Evolutionary conservation across 139 green algal genomes (phyloP).

Genomic region (Tetradesmus lagerheimii): DNA sequence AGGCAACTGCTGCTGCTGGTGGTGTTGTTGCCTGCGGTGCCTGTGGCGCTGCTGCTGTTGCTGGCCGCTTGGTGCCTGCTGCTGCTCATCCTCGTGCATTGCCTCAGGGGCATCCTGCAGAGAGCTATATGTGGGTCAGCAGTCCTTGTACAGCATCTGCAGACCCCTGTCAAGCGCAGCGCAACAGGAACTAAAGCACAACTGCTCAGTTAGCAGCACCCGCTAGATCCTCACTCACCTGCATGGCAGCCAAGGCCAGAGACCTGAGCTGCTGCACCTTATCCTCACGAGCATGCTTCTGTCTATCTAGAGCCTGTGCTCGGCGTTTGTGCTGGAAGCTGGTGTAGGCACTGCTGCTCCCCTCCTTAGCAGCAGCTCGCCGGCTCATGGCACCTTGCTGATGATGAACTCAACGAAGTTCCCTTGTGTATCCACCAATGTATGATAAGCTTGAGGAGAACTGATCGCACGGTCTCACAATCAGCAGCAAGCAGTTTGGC

Average conservation of each 20-base stretch:
- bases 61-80: neutral
- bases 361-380: conserved; percentile 13
- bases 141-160: neutral
- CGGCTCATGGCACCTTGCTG: conserved; percentile 14
- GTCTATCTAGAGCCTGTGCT: conserved; percentile 54
- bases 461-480: neutral
- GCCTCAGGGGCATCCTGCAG: neutral
- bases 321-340: conserved; percentile 61
- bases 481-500: neutral
- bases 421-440: no score
- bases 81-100: conserved; percentile 7
- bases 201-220: neutral
- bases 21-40: neutral
- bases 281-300: conserved; percentile 50
- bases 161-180: neutral
- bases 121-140: neutral
- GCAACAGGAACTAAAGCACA: neutral
- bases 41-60: conserved; percentile 14
- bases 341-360: conserved; percentile 25
- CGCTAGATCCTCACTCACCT: neutral
- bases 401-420: neutral
- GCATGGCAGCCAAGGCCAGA: conserved; percentile 1
- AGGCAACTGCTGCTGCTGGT: neutral
- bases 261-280: conserved; percentile 40
- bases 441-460: neutral